A percentile compares a stretch with the other conserved stretches of the same genome.
Evolutionary conservation across 441 rosid species (phyloP).

Genomic region (Viola pubescens): DNA sequence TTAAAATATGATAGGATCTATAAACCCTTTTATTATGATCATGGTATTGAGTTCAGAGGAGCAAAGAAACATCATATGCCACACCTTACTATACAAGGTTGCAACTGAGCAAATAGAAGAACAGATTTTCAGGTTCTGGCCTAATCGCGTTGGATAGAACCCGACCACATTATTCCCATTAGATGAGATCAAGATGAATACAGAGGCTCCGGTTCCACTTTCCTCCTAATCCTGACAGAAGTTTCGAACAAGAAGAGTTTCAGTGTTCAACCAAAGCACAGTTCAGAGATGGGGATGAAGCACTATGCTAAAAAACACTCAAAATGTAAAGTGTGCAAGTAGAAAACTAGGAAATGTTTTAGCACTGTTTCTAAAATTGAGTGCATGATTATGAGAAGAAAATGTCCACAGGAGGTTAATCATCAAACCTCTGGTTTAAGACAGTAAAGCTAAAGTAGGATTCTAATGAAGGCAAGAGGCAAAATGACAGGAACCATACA

Average conservation of each 20-base stretch:
- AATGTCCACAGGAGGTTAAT: too few relatives aligned
- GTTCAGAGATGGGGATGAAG: too few relatives aligned
- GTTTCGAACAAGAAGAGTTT: not conserved
- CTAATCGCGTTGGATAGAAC: not conserved
- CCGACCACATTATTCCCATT: not conserved
- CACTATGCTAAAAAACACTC: too few relatives aligned
- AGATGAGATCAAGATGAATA: conserved; percentile 36
- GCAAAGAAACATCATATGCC: not conserved
- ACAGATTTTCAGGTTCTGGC: not conserved
- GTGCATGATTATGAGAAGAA: too few relatives aligned
- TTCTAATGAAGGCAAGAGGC: too few relatives aligned
- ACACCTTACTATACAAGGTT: not conserved
- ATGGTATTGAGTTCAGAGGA: not conserved
- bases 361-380: too few relatives aligned
- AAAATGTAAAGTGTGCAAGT: not conserved
- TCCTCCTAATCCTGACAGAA: conserved; percentile 66
- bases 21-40: not conserved
- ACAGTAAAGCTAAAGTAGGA: too few relatives aligned
- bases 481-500: too few relatives aligned
- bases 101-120: not conserved
- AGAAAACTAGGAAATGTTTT: too few relatives aligned
- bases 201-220: conserved; percentile 69
- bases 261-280: too few relatives aligned
- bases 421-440: too few relatives aligned
- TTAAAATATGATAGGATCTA: too few relatives aligned